Evolutionary conservation across 2,329 filamentous ascomycete species (phyloP).

Genomic region (Aspergillus transmontanensis): DNA sequence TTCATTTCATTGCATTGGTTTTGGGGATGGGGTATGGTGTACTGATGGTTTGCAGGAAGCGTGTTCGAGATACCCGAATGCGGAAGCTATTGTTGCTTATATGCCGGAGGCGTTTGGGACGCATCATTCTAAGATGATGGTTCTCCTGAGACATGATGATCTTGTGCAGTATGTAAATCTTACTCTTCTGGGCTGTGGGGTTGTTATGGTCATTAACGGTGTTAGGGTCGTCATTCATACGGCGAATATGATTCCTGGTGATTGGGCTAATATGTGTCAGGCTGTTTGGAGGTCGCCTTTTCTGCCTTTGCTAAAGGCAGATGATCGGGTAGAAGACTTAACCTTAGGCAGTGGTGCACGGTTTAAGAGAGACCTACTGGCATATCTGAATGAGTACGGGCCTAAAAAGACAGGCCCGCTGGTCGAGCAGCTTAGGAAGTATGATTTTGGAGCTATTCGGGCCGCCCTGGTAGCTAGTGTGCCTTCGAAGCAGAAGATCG

Average conservation of each 20-base stretch:
- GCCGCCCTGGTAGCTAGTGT: constrained; percentile 78
- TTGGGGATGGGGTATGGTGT: too few species aligned
- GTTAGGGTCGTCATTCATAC: constrained; percentile 76
- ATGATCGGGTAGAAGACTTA: constrained; percentile 15
- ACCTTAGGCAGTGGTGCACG: constrained; percentile 63
- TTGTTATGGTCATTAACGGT: neutral
- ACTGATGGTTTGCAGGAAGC: constrained; percentile 53
- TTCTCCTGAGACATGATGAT: constrained; percentile 77
- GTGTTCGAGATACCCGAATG: constrained; percentile 64
- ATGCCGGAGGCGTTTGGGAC: constrained; percentile 86
- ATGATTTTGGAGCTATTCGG: constrained; percentile 71
- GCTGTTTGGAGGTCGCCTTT: constrained; percentile 76
- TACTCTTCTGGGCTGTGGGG: too few species aligned
- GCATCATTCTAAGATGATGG: constrained; percentile 84
- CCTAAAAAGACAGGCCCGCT: constrained; percentile 57
- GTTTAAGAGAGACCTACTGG: constrained; percentile 76
- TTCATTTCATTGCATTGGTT: too few species aligned
- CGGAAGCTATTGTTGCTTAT: constrained; percentile 71
- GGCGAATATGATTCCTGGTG: constrained; percentile 84
- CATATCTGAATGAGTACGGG: constrained; percentile 73
- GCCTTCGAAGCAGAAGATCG: constrained; percentile 65
- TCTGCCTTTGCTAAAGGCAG: constrained; percentile 55
- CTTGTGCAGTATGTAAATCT: constrained; percentile 59
- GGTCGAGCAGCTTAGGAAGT: constrained; percentile 57
- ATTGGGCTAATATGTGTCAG: constrained; percentile 89